Base-by-base conservation (phyloP, 1,139 yeast genomes). In the Oligophagozyma castellii region DNA sequence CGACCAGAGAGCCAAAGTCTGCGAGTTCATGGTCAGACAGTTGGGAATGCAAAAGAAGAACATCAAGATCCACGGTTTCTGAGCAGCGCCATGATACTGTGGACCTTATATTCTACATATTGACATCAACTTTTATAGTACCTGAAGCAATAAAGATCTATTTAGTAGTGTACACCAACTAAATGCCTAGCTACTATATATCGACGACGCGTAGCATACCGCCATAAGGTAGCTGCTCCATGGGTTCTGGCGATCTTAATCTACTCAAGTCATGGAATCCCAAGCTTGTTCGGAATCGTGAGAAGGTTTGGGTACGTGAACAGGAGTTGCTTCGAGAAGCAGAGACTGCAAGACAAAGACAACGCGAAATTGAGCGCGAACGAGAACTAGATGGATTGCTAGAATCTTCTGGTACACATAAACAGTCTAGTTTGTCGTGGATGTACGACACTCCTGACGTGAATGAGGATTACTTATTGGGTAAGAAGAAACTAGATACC, bases 11-110 rank as follows among this genome's bases (percentile, higher is more conserved):
- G 79, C 81, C 43, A 89, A 89, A 62, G 95, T 89, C 40, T 73
- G 80, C 68, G 95, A 84, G 58, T 89, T 89, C 53, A 73, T 89
- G 66, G 77, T 84, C 50, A 59, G 77, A 40, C 86, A 83, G 58
- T 72, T 89, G 48, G 84, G 78, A 50, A 67, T 89, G 52, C 93
- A 86, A 56, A 86, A 86, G 79, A 83, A 84, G 72, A 81, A 78
- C 63, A 86, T 89, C 64, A 89, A 89, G 68, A 81, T 89, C 59
- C 98, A 89, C 65, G 98, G 98, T 65, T 89, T 86, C 67, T 86
- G 68, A 63, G 24, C 4, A 6, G 19, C 5, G 23, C 19, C 14
- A 19, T 13, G 23, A 11, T 6, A 12, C 15, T 21, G 5, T 23
- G n/a, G 7, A 18, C 10, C 7, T n/a, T n/a, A n/a, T n/a, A n/a